phyloP scores from a whole-genome alignment of 2,329 filamentous ascomycete species.

The Xylariaceae sp. region DNA sequence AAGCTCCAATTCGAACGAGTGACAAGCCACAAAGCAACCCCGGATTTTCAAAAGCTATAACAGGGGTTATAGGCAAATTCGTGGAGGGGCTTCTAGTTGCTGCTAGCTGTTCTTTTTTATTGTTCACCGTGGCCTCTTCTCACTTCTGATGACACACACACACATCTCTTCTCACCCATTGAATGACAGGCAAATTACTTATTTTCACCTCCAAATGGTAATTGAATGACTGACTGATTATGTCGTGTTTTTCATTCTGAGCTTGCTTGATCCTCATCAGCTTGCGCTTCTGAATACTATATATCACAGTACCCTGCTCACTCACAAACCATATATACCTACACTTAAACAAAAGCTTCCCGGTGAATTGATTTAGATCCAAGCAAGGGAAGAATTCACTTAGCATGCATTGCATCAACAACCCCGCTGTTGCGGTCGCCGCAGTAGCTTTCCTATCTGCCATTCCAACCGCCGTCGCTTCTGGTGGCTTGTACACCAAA shows the following conservation, averaged over 20 bases:
- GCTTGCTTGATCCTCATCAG: slow-evolving; percentile 1
- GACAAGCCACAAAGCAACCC: slow-evolving; percentile 4
- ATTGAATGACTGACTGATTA: too few species aligned
- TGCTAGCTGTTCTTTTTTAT: slow-evolving; percentile 17
- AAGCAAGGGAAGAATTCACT: slow-evolving; percentile 2
- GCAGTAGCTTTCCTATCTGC: slow-evolving; percentile 62
- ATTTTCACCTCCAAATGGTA: too few species aligned
- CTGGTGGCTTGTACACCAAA: slow-evolving; percentile 72
- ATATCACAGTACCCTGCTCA: slow-evolving; percentile 1
- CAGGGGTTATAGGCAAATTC: slow-evolving; percentile 6
- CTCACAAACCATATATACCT: slow-evolving; percentile 2
- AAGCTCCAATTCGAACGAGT: too few species aligned
- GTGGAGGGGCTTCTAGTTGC: slow-evolving; percentile 11
- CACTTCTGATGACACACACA: slow-evolving; percentile 4
- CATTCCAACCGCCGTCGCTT: slow-evolving; percentile 60
- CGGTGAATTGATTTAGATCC: too few species aligned
- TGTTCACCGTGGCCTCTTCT: slow-evolving; percentile 45
- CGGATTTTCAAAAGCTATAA: slow-evolving; percentile 8
- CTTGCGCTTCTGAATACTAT: not conserved
- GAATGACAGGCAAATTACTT: too few species aligned
- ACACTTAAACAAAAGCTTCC: too few species aligned
- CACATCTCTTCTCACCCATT: not conserved
- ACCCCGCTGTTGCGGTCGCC: slow-evolving; percentile 49
- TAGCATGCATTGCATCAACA: slow-evolving; percentile 51
- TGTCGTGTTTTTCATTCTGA: slow-evolving; percentile 1